Evolutionary conservation across 148 eudicot species (phyloP), one percentile per base, ranked within the genome.

Genomic region (Arctostaphylos glauca): DNA sequence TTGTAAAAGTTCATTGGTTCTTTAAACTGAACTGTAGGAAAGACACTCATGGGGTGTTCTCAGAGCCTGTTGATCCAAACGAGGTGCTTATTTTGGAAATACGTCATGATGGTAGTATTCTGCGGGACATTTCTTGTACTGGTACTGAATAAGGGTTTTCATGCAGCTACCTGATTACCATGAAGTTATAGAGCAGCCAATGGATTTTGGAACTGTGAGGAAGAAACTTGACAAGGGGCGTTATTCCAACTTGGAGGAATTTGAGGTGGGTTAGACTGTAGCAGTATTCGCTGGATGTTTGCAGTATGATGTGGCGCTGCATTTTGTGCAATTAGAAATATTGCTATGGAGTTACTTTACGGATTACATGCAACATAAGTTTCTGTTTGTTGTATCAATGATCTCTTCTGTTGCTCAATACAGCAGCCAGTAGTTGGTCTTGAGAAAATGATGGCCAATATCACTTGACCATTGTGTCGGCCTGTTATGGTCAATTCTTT

Each of bases 161-260:
- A 14, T 85, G 80, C 94, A 95, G 98, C 92, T 95, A 8, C 98
- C 98, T 49, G 97, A 95, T 83, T 95, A 95, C 87, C 85, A 82
- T 86, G 97, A 95, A 79, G 83, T 95, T 71, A 88, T 95, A 15
- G 82, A 92, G 90, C 80, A 88, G 52, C 98, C 98, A 6, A 95
- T 92, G 93, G 98, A 95, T 89, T 95, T 95, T 84, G 92, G 91
- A 77, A 95, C 98, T 4, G 85, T 95, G 80, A 92, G 92, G 84
- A 89, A 81, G 86, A 93, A 95, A 80, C 92, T 95, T 47, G 82
- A 83, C 38, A 85, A 76, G 3, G 92, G 93, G 64, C 77, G 75
- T 41, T 93, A 95, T 81, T 53, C 88, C 19, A 82, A 64, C 52
- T 83, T 95, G 88, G 95, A 93, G 81, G 92, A 92, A 55, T 88